These are phyloP conservation scores for Leccinum truebloodii DNA, from an alignment of 768 basidiomycete species.

Conservation along the genomic window DNA sequence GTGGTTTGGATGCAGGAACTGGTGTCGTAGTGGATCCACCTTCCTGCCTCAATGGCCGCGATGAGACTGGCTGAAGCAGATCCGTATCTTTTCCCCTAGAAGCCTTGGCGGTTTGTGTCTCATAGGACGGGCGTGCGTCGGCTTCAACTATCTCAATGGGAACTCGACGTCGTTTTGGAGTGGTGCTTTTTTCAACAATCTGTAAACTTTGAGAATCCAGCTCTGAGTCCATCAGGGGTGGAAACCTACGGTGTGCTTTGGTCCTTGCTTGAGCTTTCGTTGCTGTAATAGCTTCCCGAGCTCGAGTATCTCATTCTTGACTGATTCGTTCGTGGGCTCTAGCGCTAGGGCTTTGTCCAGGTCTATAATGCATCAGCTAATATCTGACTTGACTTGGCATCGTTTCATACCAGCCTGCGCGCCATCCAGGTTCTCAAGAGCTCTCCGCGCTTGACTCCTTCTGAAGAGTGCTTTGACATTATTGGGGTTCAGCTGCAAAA, in stretches of 20 bases:
- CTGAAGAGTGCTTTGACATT: constrained; percentile 84
- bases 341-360: constrained; percentile 54
- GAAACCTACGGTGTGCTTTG: constrained; percentile 32
- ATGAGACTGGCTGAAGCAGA: constrained; percentile 42
- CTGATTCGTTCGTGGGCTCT: constrained; percentile 64
- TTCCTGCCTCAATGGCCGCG: constrained; percentile 33
- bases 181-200: constrained; percentile 3
- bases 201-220: constrained; percentile 5
- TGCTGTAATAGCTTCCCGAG: constrained; percentile 42
- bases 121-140: constrained; percentile 2
- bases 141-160: constrained; percentile 63
- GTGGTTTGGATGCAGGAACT: constrained; percentile 16
- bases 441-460: constrained; percentile 69
- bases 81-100: constrained; percentile 17
- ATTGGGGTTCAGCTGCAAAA: constrained; percentile 50
- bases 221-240: neutral
- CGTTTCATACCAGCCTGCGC: constrained; percentile 56
- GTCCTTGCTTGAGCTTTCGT: constrained; percentile 34
- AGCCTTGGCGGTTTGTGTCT: neutral
- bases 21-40: constrained; percentile 8
- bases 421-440: constrained; percentile 51
- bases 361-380: constrained; percentile 45
- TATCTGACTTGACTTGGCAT: neutral
- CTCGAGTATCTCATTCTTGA: constrained; percentile 62
- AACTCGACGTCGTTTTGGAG: constrained; percentile 54